Evolutionary conservation across 192 early-diverging fungal species (phyloP).

Genomic region (Podila verticillata): DNA sequence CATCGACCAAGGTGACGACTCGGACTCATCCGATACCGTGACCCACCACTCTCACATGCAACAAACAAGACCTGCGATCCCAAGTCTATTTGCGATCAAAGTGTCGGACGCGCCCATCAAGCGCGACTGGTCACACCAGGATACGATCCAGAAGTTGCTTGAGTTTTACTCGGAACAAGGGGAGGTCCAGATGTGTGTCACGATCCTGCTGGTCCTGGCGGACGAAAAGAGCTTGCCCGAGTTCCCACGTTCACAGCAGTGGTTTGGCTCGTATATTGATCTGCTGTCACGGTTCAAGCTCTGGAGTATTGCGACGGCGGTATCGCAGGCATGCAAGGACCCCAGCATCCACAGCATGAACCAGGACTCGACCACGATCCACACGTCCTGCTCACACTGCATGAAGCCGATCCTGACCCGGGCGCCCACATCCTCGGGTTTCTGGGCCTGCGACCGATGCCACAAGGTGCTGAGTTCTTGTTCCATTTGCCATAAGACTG

Average conservation of each 20-base stretch:
- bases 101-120: slow-evolving; percentile 46
- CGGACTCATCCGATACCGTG: slow-evolving; percentile 5
- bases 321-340: slow-evolving; percentile 63
- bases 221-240: slow-evolving; percentile 49
- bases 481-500: slow-evolving; percentile 77
- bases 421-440: slow-evolving; percentile 42
- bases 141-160: slow-evolving; percentile 64
- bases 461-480: slow-evolving; percentile 69
- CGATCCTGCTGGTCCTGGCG: slow-evolving; percentile 67
- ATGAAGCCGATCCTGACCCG: slow-evolving; percentile 64
- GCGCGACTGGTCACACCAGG: slow-evolving; percentile 55
- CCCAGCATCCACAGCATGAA: slow-evolving; percentile 32
- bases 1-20: slow-evolving; percentile 7
- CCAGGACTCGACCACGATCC: slow-evolving; percentile 77
- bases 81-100: slow-evolving; percentile 47
- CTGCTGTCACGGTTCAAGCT: slow-evolving; percentile 76
- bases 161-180: slow-evolving; percentile 82
- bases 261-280: slow-evolving; percentile 79
- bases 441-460: slow-evolving; percentile 79
- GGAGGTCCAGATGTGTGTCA: slow-evolving; percentile 85
- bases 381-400: slow-evolving; percentile 75
- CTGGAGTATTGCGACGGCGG: slow-evolving; percentile 70
- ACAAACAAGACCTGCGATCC: slow-evolving; percentile 9
- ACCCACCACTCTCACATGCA: slow-evolving; percentile 1
- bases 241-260: slow-evolving; percentile 61